Base-by-base conservation (phyloP, 129 eudicot species). In the Oenanthe sinensis region DNA sequence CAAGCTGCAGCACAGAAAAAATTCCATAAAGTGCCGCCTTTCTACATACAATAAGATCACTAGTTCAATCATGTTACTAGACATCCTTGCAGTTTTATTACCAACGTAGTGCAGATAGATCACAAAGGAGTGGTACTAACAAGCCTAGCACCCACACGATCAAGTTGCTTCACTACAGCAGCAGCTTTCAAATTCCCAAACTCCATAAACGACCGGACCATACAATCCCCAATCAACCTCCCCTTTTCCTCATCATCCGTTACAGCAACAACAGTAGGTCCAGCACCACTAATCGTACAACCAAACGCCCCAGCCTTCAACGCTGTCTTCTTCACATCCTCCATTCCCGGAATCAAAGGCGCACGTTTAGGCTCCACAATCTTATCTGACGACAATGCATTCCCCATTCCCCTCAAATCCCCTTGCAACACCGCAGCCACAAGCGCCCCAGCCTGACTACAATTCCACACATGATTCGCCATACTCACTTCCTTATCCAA, bases 211-310 rank as follows among this genome's bases (percentile, higher is more conserved):
- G 98, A 90, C 22, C 85, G 89, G 77, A 89, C 96, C 97, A 93
- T 93, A 55, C 79, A 82, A 81, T 89, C 88, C 83, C 97, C 98
- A 79, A 93, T 91, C 79, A 54, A 86, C 60, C 84, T 82, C 77
- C 97, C 97, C 37, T 70, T 86, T 75, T 83, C 97, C 86, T 86
- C 90, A 58, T 77, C 40, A 78, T 89, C 93, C 0, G 80, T 82
- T 73, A 91, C 86, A 0, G 98, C 97, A 75, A 91, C 97, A 9
- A 89, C 96, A 10, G 97, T 89, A 4, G 97, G 98, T n/a, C 98
- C 97, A 0, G 98, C 93, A 65, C 98, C 96, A 58, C 98, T 91
- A 2, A 91, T 93, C 42, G 97, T 91, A 74, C 96, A 93, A 37
- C 98, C 97, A 81, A 86, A 91, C 12, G 98, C 98, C 79, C 97